Base-by-base conservation (phyloP, 1,284 basidiomycete species). In the Cryptococcus sp. region DNA sequence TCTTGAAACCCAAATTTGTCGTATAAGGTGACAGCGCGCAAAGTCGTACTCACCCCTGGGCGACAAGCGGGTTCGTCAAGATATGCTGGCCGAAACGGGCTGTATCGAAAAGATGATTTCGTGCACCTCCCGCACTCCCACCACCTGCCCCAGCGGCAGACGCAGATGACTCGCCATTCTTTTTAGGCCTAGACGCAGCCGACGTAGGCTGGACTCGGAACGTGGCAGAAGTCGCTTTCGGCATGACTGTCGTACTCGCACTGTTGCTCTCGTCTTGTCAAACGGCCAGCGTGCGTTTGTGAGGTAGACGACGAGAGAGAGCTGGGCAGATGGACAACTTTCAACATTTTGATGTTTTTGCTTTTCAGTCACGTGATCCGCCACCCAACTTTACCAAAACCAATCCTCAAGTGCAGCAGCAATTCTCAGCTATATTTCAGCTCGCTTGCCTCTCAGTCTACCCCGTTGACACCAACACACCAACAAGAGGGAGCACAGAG, bases 11-110 rank as follows among this genome's bases (percentile, higher is more conserved):
- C 26, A 13, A 38, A 19, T 13, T 8, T 23, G 46, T 13, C 26
- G 17, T 34, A 16, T 23, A 19, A 20, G 25, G 23, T 40, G 22
- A 5, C 26, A 40, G 10, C 44, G 23, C 46, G 25, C 15, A 39
- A 34, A 39, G 46, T 49, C 43, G 8, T 23, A 83, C 88, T 72
- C 74, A 93, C 90, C 85, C 87, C 81, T 93, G 89, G 13, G 90
- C 91, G 38, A 91, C 89, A 62, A 88, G 83, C 15, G 92, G 89
- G 77, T 95, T 98, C 78, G 96, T 98, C 57, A 99, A 83, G 66
- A 98, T 98, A 80, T 99, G 95, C 76, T 99, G 94, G 34, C 94
- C 94, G 69, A 97, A 96, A 62, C 89, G 83, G 68, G 92, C 89
- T 6, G 92, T 95, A 71, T 96, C 94, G 82, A 94, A 94, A 63